Evolutionary conservation across 2,329 filamentous ascomycete genomes (phyloP), one percentile per base, ranked within the genome.

Genomic region (Pleoardoris graminearum): DNA sequence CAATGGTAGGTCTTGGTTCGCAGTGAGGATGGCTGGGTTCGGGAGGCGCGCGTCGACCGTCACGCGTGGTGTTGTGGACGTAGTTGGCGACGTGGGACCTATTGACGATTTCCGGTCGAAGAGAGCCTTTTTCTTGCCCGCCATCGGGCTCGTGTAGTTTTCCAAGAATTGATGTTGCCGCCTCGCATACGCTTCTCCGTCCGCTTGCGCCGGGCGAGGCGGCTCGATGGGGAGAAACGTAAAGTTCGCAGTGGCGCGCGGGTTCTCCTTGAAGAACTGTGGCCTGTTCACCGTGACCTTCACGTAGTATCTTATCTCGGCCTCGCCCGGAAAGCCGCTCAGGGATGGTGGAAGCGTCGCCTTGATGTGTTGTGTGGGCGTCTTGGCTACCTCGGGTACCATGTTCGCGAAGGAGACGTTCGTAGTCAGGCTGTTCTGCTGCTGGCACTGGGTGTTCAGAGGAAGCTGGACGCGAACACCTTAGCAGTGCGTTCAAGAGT

Each of bases 261-360:
- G 89, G 66, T 97, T 97, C 75, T 96, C 91, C 69, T 93, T 93
- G 74, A 95, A 90, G 53, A 97, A 81, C 12, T 89, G 87, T 0
- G 91, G 91, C n/a, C 91, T 82, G 66, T 91, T 90, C 5, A 97
- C 86, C 0, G 94, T 97, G n/a, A 89, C 91, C 72, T 99, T 99
- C 69, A 97, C 82, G 70, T 90, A 99, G 75, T 99, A 99, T 61
- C 87, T 84, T 54, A 97, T 92, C 74, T 96, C 91, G 19, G 92
- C 93, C 72, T 92, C 85, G 27, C 87, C 88, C 0, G 90, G 90
- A 60, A 94, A 92, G 3, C 90, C 91, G n/a, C 83, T 89, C 48
- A 97, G 77, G 4, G 91, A 95, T 0, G 94, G 94, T 4, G 94
- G 94, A 10, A 99, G 79, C 0, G 92, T 96, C 62, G 86, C 85